A percentile compares a stretch with the other conserved stretches of the same genome.
Evolutionary conservation across 2,329 filamentous ascomycete genomes (phyloP).

Genomic region (Torrubiella hemipterigena): DNA sequence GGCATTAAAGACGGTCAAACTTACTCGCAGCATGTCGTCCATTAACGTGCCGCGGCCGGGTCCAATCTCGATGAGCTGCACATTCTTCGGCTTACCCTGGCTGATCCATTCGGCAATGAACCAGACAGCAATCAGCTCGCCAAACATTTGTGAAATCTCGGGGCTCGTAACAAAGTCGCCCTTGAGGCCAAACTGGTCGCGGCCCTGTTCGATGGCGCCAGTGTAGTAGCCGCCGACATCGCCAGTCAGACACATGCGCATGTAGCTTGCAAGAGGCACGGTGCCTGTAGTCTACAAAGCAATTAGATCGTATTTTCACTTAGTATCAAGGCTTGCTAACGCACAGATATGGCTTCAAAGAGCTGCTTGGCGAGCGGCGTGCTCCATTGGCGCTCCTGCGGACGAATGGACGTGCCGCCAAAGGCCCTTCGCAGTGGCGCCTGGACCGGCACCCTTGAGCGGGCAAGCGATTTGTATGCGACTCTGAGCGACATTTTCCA

Average conservation of each 20-base stretch:
- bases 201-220: conserved; percentile 50
- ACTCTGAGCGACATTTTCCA: too few species aligned
- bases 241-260: conserved; percentile 95
- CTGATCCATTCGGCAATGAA: conserved; percentile 93
- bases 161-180: conserved; percentile 96
- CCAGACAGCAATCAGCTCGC: conserved; percentile 90
- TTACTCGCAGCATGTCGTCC: conserved; percentile 85
- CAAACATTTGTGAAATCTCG: conserved; percentile 95
- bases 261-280: conserved; percentile 83
- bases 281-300: conserved; percentile 60
- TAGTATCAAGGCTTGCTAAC: not conserved
- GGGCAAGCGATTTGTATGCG: too few species aligned
- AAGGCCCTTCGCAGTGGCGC: conserved; percentile 9
- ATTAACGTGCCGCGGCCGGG: conserved; percentile 92
- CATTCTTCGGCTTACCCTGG: conserved; percentile 60
- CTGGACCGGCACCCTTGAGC: too few species aligned
- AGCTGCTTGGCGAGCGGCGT: conserved; percentile 84
- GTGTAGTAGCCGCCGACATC: conserved; percentile 93
- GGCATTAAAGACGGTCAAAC: conserved; percentile 13
- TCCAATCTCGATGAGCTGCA: conserved; percentile 88
- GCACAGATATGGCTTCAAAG: conserved; percentile 74
- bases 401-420: conserved; percentile 11
- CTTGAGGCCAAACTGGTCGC: conserved; percentile 82
- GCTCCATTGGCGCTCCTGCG: conserved; percentile 60
- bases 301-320: not conserved